Evolutionary conservation across 306 rosid genomes (phyloP).

Genomic region (Comarum palustre): DNA sequence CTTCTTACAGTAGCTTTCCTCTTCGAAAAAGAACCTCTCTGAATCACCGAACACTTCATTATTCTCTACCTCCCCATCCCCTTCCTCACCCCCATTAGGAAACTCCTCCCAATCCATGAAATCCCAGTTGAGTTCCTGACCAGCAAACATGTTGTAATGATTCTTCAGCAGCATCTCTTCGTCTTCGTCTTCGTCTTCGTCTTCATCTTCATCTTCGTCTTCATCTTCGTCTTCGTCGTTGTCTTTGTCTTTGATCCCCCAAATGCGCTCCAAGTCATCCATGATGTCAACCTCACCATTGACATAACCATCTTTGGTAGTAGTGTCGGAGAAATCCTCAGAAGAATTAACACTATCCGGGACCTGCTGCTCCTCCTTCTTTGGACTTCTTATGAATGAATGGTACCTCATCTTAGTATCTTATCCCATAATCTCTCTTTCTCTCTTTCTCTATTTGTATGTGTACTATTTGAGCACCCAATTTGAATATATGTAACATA

Average conservation of each 20-base stretch:
- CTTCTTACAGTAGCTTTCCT: conserved; percentile 17
- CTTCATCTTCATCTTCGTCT: conserved; percentile 4
- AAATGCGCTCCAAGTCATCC: conserved; percentile 46
- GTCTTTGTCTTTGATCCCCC: conserved; percentile 34
- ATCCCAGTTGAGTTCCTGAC: conserved; percentile 49
- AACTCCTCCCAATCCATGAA: conserved; percentile 61
- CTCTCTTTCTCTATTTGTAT: neutral
- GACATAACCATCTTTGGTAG: conserved; percentile 18
- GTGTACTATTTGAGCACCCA: conserved; percentile 13
- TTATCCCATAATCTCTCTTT: conserved; percentile 5
- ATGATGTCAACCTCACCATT: conserved; percentile 40
- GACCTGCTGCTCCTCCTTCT: conserved; percentile 62
- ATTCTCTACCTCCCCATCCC: conserved; percentile 26
- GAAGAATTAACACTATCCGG: conserved; percentile 33
- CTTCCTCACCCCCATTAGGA: conserved; percentile 24
- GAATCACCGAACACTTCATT: conserved; percentile 14
- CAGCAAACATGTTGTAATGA: neutral
- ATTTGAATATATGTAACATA: neutral
- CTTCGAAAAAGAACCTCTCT: conserved; percentile 35
- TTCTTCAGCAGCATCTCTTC: conserved; percentile 14
- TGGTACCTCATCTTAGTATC: conserved; percentile 30
- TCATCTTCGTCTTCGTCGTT: conserved; percentile 29
- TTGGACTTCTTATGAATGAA: conserved; percentile 50
- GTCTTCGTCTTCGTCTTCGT: conserved; percentile 26
- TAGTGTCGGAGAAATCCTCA: conserved; percentile 21